Base-by-base conservation (phyloP, 1,284 basidiomycete genomes). In the Flammula alnicola region DNA sequence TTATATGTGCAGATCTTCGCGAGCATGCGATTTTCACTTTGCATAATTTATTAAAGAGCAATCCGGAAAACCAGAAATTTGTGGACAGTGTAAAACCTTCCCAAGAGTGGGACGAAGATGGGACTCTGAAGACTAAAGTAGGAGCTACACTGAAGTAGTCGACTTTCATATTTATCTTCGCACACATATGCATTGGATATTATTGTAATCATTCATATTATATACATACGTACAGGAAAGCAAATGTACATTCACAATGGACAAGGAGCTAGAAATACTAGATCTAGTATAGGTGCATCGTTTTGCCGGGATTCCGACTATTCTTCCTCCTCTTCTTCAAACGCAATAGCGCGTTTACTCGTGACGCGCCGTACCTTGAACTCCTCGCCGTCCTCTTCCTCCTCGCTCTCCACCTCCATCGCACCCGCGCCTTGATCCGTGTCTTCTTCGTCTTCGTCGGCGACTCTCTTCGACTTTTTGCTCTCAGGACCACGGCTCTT, bases 1-100 rank as follows among this genome's bases (percentile, higher is more conserved):
- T 44, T 48, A 31, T 5, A 12, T 57, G 36, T 54, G 43, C 17
- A 95, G 93, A 92, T 70, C 72, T 97, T 38, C 84, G 92, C 30
- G 94, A 96, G 68, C 91, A 96, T 66, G 92, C 93, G 1, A 80
- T 96, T 35, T 86, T 96, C 57, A 78, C 91, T 9, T 74, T 96
- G 16, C 82, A 83, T 37, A 93, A 91, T 67, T 66, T 95, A 19
- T 77, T 95, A 50, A 76, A 84, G 56, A 74, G 78, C 33, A 96
- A 95, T 63, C 57, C 69, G 12, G 87, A 84, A 52, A 96, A 93
- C 61, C 92, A 96, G 70, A 80, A 77, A 2, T 75, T 91, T 37
- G 86, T 97, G 36, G 77, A 84, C 47, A 77, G 79, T 50, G 83
- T 94, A 56, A 81, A 85, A 60, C 88, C 87, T 37, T 69, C 74